Conservation (phyloP, 2,329 filamentous ascomycete species). For the Teratosphaeria nubilosa region DNA sequence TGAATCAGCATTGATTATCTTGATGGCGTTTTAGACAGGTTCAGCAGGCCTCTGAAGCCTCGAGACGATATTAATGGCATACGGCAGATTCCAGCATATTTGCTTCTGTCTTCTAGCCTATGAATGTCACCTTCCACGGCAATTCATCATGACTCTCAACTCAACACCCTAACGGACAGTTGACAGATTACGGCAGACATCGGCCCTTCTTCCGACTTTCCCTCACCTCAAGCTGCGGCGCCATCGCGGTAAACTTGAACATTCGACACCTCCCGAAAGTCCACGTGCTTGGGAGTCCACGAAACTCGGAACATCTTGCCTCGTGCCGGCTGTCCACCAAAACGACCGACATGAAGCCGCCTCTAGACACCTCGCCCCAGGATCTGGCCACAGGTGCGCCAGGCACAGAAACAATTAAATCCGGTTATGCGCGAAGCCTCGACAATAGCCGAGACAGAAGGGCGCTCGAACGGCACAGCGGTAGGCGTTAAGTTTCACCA, state of each 20-base stretch:
- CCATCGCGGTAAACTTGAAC: neutral
- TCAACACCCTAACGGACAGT: neutral
- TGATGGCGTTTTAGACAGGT: neutral
- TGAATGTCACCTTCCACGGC: neutral
- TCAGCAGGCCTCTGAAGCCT: neutral
- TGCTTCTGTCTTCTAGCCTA: neutral
- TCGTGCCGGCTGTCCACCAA: neutral
- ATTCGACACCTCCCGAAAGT: neutral
- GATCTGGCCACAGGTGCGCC: neutral
- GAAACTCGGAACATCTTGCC: neutral
- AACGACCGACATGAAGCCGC: neutral
- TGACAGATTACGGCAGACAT: neutral
- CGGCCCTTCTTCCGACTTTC: neutral
- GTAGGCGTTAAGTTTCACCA: neutral
- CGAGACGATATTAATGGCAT: neutral
- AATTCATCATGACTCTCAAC: neutral
- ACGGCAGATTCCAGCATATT: neutral
- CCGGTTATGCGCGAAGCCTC: neutral
- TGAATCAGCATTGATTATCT: neutral
- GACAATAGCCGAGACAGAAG: neutral
- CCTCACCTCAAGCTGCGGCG: neutral
- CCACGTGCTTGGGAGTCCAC: neutral
- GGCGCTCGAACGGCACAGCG: neutral
- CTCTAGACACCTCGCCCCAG: neutral
- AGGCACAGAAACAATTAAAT: neutral